Evolutionary conservation across 148 eudicot species (phyloP).

Genomic region (Nyssa sinensis): DNA sequence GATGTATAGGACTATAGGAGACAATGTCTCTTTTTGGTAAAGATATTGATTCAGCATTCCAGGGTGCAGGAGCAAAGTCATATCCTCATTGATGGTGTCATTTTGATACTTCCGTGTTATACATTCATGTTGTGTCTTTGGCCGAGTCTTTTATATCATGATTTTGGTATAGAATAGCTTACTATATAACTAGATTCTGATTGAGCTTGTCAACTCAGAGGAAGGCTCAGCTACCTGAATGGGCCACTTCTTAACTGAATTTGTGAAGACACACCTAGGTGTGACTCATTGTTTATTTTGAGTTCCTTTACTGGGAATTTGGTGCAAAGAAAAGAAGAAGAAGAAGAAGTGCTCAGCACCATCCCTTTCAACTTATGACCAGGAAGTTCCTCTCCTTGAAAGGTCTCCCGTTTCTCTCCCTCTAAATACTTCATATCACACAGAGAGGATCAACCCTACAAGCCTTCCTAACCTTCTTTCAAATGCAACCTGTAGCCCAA

Average conservation of each 20-base stretch:
- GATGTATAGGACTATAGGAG: slow-evolving; percentile 5
- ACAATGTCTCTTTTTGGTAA: slow-evolving; percentile 35
- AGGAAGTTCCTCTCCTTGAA: no score
- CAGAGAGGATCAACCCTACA: no score
- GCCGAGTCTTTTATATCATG: not conserved
- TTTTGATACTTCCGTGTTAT: not conserved
- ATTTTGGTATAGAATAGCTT: not conserved
- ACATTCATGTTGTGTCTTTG: not conserved
- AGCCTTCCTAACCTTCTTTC: no score
- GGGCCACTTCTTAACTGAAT: not conserved
- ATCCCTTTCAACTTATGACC: no score
- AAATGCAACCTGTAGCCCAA: no score
- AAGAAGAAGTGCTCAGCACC: no score
- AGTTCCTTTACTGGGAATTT: no score
- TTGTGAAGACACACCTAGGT: not conserved
- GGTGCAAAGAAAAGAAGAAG: no score
- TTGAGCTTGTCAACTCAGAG: not conserved
- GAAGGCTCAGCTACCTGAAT: not conserved
- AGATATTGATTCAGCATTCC: slow-evolving; percentile 34
- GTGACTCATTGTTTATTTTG: no score
- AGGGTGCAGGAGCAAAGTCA: slow-evolving; percentile 43
- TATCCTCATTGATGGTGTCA: slow-evolving; percentile 25
- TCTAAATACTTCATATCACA: no score
- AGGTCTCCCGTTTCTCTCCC: no score
- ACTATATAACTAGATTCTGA: not conserved